phyloP scores from a whole-genome alignment of 2,329 filamentous ascomycete genomes.

The Metarhizium rileyi region DNA sequence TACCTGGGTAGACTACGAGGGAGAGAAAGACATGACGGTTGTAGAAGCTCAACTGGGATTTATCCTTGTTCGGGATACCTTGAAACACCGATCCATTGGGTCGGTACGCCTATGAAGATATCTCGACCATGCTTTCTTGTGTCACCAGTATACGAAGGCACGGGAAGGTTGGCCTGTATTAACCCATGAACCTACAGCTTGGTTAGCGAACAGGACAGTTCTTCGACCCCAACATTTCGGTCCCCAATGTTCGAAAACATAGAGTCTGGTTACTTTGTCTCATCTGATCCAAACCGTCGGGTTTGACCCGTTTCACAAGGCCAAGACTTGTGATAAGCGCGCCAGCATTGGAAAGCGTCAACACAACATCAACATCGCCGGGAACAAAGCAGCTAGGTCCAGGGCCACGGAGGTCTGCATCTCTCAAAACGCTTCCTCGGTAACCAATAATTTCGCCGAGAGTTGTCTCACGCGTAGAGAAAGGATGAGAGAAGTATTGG shows the following conservation, averaged over 20 bases:
- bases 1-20: not conserved
- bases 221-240: not conserved
- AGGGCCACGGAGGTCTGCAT: constrained; percentile 8
- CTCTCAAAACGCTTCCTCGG: constrained; percentile 2
- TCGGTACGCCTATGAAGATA: constrained; percentile 2
- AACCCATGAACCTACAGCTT: not conserved
- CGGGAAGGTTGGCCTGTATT: not conserved
- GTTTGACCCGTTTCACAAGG: not conserved
- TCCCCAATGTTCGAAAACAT: not conserved
- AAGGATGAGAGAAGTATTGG: not conserved
- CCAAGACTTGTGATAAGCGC: not conserved
- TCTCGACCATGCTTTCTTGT: constrained; percentile 4
- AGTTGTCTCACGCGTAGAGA: constrained; percentile 4
- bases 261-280: constrained; percentile 1
- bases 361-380: not conserved
- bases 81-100: constrained; percentile 4
- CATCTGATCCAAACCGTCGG: constrained; percentile 5
- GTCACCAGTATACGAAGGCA: constrained; percentile 1
- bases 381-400: not conserved
- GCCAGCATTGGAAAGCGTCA: not conserved
- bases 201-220: not conserved
- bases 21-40: not conserved
- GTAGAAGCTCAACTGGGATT: not conserved
- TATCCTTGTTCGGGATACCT: constrained; percentile 3
- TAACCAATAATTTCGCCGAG: constrained; percentile 8